Evolutionary conservation across 306 rosid species (phyloP).

Genomic region (Senna siamea): DNA sequence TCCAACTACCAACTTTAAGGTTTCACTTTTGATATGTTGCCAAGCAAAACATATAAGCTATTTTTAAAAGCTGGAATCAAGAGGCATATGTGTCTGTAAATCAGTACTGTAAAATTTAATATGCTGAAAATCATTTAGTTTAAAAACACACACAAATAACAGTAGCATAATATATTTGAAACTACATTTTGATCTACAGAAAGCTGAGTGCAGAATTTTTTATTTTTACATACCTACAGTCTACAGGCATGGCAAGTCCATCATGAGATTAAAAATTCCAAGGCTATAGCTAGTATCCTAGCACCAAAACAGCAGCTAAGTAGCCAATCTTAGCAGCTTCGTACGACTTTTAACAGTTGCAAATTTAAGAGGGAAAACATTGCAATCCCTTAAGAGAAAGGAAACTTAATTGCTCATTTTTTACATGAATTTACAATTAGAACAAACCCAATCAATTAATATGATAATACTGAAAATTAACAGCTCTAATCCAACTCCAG

Average conservation of each 20-base stretch:
- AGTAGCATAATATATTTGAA: neutral
- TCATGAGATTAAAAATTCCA: conserved; percentile 17
- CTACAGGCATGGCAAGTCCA: conserved; percentile 12
- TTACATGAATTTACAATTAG: neutral
- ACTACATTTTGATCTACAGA: neutral
- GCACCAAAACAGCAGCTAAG: conserved; percentile 14
- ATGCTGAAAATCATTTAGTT: neutral
- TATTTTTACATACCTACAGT: conserved; percentile 2
- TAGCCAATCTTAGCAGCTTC: neutral
- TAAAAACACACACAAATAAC: neutral
- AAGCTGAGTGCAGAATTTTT: neutral
- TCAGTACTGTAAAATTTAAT: conserved; percentile 21
- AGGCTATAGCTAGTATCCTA: conserved; percentile 3
- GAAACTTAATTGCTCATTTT: neutral
- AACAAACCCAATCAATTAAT: neutral
- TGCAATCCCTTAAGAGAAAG: neutral
- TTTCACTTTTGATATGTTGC: conserved; percentile 11
- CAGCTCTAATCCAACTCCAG: conserved; percentile 21
- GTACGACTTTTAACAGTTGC: neutral
- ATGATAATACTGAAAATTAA: neutral
- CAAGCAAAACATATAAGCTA: neutral
- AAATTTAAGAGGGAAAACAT: neutral
- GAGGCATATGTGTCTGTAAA: neutral
- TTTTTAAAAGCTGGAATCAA: neutral
- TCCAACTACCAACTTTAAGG: conserved; percentile 17